These are phyloP conservation scores for Saussurea involucrata DNA, from an alignment of 129 eudicot genomes.

Conservation along the genomic window DNA sequence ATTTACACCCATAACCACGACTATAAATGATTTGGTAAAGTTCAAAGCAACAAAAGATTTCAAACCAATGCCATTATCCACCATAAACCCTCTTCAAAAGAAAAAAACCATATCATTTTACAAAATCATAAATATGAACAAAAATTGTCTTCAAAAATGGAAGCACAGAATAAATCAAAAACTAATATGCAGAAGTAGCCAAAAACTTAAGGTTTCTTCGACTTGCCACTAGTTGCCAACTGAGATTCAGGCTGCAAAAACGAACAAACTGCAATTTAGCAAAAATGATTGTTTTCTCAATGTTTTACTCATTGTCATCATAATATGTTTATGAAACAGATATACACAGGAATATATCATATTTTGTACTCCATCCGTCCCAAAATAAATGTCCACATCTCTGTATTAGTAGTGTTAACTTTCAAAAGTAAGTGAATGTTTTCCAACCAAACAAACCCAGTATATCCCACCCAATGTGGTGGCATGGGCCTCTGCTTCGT, in stretches of 20 bases:
- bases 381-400: no score
- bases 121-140: conserved; percentile 3
- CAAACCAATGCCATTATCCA: not conserved
- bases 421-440: no score
- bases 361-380: no score
- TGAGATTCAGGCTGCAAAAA: conserved; percentile 27
- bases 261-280: not conserved
- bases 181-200: not conserved
- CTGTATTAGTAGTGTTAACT: no score
- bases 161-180: not conserved
- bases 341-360: no score
- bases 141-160: not conserved
- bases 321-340: no score
- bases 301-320: not conserved
- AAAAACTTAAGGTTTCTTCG: conserved; percentile 5
- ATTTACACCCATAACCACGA: not conserved
- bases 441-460: no score
- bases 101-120: not conserved
- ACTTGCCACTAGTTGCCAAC: conserved; percentile 29
- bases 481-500: no score
- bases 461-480: no score
- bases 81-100: not conserved
- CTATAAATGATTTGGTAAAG: not conserved
- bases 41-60: no score
- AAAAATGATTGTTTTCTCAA: no score